A percentile compares a stretch with the other conserved stretches of the same genome.
phyloP scores from a whole-genome alignment of 495 filamentous ascomycete species.

The Acidomyces sp. region DNA sequence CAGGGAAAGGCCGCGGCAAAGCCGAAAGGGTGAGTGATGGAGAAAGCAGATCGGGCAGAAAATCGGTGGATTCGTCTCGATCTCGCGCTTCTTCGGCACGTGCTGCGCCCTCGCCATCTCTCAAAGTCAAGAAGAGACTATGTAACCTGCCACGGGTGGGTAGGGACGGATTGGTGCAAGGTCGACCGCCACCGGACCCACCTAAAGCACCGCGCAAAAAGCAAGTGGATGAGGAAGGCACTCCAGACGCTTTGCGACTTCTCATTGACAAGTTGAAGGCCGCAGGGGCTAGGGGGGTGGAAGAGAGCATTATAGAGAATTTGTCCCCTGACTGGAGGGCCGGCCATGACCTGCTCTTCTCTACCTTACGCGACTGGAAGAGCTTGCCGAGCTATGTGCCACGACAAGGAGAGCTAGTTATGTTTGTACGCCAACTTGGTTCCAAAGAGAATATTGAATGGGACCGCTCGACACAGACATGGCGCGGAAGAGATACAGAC shows the following conservation, averaged over 20 bases:
- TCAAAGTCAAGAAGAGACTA: background rate
- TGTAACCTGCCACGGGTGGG: background rate
- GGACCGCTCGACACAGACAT: conserved; percentile 8
- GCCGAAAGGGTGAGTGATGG: too few species aligned
- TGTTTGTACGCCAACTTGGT: conserved; percentile 34
- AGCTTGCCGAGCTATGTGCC: conserved; percentile 41
- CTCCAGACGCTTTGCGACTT: conserved; percentile 39
- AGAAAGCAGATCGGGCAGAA: too few species aligned
- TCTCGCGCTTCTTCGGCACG: background rate
- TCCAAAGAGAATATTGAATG: conserved; percentile 26
- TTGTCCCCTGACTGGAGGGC: conserved; percentile 43
- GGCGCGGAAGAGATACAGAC: conserved; percentile 29
- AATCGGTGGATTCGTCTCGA: background rate
- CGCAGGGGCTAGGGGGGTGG: conserved; percentile 24
- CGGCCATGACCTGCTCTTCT: conserved; percentile 30
- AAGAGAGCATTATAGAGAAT: conserved; percentile 35
- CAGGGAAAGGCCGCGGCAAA: background rate
- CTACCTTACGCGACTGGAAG: conserved; percentile 22
- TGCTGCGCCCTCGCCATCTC: background rate
- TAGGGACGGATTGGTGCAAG: background rate
- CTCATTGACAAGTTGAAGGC: conserved; percentile 38
- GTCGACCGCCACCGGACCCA: background rate
- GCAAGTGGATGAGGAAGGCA: conserved; percentile 34
- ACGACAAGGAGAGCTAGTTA: conserved; percentile 44
- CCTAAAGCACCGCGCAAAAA: conserved; percentile 9